Evolutionary conservation across 352 stramenopile genomes (phyloP).

Genomic region (Pythium folliculosum): DNA sequence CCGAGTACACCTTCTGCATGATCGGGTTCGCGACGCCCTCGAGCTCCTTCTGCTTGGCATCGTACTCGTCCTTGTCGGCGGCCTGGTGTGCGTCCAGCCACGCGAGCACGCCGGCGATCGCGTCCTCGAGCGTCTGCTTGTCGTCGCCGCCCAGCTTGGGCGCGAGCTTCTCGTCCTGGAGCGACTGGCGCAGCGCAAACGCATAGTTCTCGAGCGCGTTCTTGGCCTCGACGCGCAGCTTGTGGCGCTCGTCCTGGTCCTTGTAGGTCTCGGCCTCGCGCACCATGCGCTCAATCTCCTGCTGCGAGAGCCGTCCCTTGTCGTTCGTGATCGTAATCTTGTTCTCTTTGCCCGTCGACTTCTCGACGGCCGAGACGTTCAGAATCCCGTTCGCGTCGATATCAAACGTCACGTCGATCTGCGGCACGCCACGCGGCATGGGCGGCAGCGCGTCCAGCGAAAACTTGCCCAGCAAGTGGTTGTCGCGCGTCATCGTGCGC

Average conservation of each 20-base stretch:
- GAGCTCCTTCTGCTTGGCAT: conserved; percentile 91
- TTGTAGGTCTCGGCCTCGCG: conserved; percentile 97
- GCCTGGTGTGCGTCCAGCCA: conserved; percentile 95
- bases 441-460: conserved; percentile 81
- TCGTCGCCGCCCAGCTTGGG: conserved; percentile 91
- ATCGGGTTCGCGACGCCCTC: conserved; percentile 89
- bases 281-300: conserved; percentile 99
- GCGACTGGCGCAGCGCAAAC: conserved; percentile 89
- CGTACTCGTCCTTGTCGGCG: conserved; percentile 80
- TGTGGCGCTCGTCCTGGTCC: conserved; percentile 95
- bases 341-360: conserved; percentile 95
- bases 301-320: conserved; percentile 96
- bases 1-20: conserved; percentile 82
- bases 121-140: conserved; percentile 75
- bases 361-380: conserved; percentile 91
- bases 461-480: conserved; percentile 90
- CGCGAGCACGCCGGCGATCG: conserved; percentile 95
- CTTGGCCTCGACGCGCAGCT: conserved; percentile 94
- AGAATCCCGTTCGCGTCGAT: conserved; percentile 92
- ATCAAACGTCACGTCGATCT: conserved; percentile 91
- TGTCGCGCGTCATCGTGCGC: conserved; percentile 93
- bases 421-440: conserved; percentile 88
- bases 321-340: conserved; percentile 99
- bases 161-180: conserved; percentile 93
- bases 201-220: conserved; percentile 97